phyloP scores from a whole-genome alignment of 352 stramenopile genomes.

The Phytophthora tentaculata region DNA sequence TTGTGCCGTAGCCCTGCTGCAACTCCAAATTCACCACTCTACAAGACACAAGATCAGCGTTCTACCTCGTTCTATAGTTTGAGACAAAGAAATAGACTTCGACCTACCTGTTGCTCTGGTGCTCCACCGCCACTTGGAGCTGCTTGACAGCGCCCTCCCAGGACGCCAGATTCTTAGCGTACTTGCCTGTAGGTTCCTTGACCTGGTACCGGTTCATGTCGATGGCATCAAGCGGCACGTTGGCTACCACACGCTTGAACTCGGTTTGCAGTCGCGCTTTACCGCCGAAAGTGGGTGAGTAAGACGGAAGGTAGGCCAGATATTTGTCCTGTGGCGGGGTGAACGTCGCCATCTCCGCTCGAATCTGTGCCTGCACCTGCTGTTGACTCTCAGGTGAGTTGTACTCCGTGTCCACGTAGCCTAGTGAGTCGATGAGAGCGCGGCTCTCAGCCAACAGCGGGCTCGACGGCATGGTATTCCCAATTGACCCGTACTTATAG shows the following conservation, averaged over 20 bases:
- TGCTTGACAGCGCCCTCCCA: conserved; percentile 64
- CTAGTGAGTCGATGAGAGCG: conserved; percentile 73
- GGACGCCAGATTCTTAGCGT: conserved; percentile 43
- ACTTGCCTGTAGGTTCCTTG: conserved; percentile 47
- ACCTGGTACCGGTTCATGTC: conserved; percentile 79
- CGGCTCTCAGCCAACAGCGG: conserved; percentile 69
- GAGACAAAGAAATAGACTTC: too few species aligned
- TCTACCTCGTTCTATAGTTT: conserved; percentile 8
- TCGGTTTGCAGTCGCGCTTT: conserved; percentile 66
- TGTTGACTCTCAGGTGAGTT: conserved; percentile 52
- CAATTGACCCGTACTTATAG: too few species aligned
- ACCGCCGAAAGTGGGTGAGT: conserved; percentile 60
- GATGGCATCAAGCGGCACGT: conserved; percentile 72
- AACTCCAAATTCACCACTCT: conserved; percentile 81
- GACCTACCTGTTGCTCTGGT: conserved; percentile 63
- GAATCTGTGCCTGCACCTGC: conserved; percentile 71
- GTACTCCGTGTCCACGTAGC: conserved; percentile 79
- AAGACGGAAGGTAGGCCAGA: conserved; percentile 66
- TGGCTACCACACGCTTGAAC: conserved; percentile 73
- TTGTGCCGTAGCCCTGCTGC: conserved; percentile 74
- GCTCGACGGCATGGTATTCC: conserved; percentile 44
- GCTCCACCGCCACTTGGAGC: conserved; percentile 59
- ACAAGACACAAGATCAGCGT: conserved; percentile 7
- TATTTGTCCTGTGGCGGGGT: conserved; percentile 53
- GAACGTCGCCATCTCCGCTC: conserved; percentile 77